These are phyloP conservation scores for Aspergillus intermedius DNA, from an alignment of 2,329 filamentous ascomycete genomes.

Conservation along the genomic window DNA sequence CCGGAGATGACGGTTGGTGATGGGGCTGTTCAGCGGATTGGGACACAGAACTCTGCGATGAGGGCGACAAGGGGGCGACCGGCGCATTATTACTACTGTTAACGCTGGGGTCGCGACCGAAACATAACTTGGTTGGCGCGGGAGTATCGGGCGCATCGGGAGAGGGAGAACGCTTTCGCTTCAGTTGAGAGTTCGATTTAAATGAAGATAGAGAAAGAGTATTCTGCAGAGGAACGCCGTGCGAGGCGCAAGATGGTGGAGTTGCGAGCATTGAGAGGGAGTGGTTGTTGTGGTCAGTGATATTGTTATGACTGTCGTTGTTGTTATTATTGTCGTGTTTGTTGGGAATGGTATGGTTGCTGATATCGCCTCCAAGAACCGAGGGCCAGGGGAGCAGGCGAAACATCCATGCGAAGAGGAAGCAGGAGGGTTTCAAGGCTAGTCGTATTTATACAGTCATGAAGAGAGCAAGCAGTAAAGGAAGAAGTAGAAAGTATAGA, in stretches of 20 bases:
- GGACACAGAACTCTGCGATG: slow-evolving; percentile 1
- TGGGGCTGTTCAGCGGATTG: neutral
- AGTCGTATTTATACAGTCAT: too few species aligned
- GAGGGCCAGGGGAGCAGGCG: slow-evolving; percentile 43
- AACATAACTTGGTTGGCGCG: slow-evolving; percentile 25
- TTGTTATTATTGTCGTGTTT: slow-evolving; percentile 40
- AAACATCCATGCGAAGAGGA: slow-evolving; percentile 43
- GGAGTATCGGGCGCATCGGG: slow-evolving; percentile 33
- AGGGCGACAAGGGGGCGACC: slow-evolving; percentile 1
- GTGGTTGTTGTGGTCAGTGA: slow-evolving; percentile 32
- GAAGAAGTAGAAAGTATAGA: too few species aligned
- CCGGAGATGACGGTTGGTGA: slow-evolving; percentile 8
- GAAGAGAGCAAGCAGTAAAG: too few species aligned
- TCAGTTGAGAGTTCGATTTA: slow-evolving; percentile 36
- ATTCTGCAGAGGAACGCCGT: slow-evolving; percentile 16
- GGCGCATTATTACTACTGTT: neutral
- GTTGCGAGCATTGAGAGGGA: slow-evolving; percentile 40
- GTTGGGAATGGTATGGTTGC: slow-evolving; percentile 15
- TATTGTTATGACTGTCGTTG: slow-evolving; percentile 31
- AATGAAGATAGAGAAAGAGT: slow-evolving; percentile 24
- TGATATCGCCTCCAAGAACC: slow-evolving; percentile 32
- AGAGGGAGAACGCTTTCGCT: slow-evolving; percentile 53
- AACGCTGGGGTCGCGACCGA: slow-evolving; percentile 14
- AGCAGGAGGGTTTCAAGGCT: slow-evolving; percentile 1
- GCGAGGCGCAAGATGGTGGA: slow-evolving; percentile 27